Conservation (phyloP, 768 basidiomycete genomes). For the Bullera alba region DNA sequence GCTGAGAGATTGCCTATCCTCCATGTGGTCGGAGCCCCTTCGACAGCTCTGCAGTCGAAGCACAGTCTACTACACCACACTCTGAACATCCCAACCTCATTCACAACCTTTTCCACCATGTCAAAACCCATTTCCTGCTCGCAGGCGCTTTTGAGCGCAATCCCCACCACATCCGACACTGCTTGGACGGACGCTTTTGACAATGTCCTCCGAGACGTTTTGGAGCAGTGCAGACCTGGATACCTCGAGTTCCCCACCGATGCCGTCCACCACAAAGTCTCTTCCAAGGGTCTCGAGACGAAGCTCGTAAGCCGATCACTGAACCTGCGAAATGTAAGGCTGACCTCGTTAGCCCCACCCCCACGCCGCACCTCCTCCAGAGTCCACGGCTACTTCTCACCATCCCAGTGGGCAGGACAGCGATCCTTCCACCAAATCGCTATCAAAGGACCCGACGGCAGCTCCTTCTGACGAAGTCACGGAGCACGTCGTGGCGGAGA, state of each 20-base stretch:
- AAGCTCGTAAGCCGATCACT: slow-evolving; percentile 48
- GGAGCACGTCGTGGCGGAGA: slow-evolving; percentile 66
- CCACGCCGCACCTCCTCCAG: slow-evolving; percentile 39
- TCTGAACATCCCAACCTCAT: slow-evolving; percentile 69
- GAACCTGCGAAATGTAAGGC: slow-evolving; percentile 8
- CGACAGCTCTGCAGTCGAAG: slow-evolving; percentile 59
- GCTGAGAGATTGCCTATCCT: slow-evolving; percentile 83
- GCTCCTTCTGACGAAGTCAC: slow-evolving; percentile 42
- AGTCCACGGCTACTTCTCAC: slow-evolving; percentile 9
- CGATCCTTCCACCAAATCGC: slow-evolving; percentile 3
- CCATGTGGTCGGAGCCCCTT: slow-evolving; percentile 78
- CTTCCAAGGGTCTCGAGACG: slow-evolving; percentile 57
- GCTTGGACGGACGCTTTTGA: slow-evolving; percentile 66
- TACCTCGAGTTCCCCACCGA: slow-evolving; percentile 84
- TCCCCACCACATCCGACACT: slow-evolving; percentile 42
- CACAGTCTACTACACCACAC: slow-evolving; percentile 80
- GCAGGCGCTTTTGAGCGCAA: slow-evolving; percentile 57
- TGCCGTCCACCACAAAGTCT: slow-evolving; percentile 62
- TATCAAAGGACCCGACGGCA: background rate
- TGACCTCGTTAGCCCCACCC: slow-evolving; percentile 32
- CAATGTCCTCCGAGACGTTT: slow-evolving; percentile 57
- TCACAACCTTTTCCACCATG: slow-evolving; percentile 70
- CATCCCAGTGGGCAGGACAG: slow-evolving; percentile 9
- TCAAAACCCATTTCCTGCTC: slow-evolving; percentile 66
- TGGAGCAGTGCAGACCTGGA: slow-evolving; percentile 66